Conservation (phyloP, 495 filamentous ascomycete genomes). For the Lepidopterella palustris region DNA sequence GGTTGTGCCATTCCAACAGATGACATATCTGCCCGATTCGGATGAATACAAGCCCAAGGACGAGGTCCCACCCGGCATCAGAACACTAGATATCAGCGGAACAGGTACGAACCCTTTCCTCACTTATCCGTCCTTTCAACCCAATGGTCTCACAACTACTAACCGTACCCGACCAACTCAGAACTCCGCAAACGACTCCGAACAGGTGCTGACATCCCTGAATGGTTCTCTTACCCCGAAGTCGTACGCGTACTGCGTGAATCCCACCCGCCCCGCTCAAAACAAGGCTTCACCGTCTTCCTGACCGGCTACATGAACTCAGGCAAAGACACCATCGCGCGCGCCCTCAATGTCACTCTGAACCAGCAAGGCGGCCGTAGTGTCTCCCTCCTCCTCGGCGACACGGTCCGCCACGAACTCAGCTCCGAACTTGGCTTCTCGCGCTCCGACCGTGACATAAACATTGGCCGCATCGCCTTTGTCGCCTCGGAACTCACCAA, state of each 20-base stretch:
- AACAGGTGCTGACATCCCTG: slow-evolving; percentile 87
- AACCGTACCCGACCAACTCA: not conserved
- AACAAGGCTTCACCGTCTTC: slow-evolving; percentile 97
- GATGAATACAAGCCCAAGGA: slow-evolving; percentile 94
- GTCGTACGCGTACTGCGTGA: slow-evolving; percentile 93
- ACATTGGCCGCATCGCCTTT: slow-evolving; percentile 94
- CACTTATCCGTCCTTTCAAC: not conserved
- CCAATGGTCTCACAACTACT: slow-evolving; percentile 1
- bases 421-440: slow-evolving; percentile 95
- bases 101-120: slow-evolving; percentile 42
- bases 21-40: slow-evolving; percentile 95
- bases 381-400: slow-evolving; percentile 87
- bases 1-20: slow-evolving; percentile 98
- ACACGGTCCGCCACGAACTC: slow-evolving; percentile 88
- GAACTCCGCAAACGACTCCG: slow-evolving; percentile 87
- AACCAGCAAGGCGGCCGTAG: slow-evolving; percentile 97
- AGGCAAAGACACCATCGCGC: slow-evolving; percentile 93
- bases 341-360: slow-evolving; percentile 90
- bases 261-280: slow-evolving; percentile 80
- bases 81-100: slow-evolving; percentile 94
- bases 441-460: slow-evolving; percentile 84
- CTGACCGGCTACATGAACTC: slow-evolving; percentile 93
- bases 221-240: slow-evolving; percentile 99
- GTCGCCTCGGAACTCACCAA: slow-evolving; percentile 91
- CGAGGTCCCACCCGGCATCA: slow-evolving; percentile 72